Evolutionary conservation across 2,329 filamentous ascomycete species (phyloP).

Genomic region (Paecilomyces niveus): DNA sequence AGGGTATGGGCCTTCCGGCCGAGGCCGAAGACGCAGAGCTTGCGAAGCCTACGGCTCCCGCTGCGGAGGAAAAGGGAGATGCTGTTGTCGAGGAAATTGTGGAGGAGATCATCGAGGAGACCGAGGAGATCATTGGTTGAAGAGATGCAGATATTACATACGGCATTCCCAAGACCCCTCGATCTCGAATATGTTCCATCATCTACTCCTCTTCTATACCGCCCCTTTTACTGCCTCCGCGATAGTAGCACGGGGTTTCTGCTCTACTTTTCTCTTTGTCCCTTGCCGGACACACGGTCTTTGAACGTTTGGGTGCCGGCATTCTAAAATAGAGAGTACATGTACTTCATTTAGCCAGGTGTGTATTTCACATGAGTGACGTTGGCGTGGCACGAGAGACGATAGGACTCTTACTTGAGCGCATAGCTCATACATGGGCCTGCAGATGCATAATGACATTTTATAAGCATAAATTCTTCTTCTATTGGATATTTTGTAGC

Average conservation of each 20-base stretch:
- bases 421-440: neutral
- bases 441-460: neutral
- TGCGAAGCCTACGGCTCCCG: conserved; percentile 43
- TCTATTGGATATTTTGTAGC: neutral
- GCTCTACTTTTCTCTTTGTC: neutral
- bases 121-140: conserved; percentile 64
- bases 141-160: conserved; percentile 10
- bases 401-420: neutral
- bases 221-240: conserved; percentile 24
- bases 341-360: neutral
- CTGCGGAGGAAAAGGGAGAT: conserved; percentile 60
- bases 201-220: conserved; percentile 16
- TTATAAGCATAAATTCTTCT: neutral
- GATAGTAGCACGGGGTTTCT: neutral
- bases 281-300: neutral
- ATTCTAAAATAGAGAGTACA: neutral
- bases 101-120: conserved; percentile 75
- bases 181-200: conserved; percentile 9
- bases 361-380: neutral
- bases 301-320: neutral
- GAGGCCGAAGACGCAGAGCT: conserved; percentile 55
- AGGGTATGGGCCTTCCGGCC: conserved; percentile 57
- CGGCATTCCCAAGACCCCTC: neutral
- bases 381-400: neutral
- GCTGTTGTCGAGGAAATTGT: conserved; percentile 82